Evolutionary conservation across 2,329 filamentous ascomycete species (phyloP), one percentile per base, ranked within the genome.

Genomic region (Ophiostoma angusticollis): DNA sequence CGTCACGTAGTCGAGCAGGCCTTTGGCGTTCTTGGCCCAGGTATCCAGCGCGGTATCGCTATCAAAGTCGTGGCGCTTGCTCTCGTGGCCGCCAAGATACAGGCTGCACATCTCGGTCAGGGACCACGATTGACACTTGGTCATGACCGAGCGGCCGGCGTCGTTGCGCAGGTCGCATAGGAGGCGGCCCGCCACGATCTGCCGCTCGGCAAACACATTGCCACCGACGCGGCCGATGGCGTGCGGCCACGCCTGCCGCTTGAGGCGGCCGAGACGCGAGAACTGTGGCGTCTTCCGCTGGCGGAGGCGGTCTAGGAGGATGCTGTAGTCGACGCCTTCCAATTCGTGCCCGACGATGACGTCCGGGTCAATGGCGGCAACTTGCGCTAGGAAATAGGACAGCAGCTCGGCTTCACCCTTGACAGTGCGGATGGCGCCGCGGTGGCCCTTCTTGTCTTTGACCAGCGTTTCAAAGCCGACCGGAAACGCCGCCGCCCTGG

Each of bases 111-210:
- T 98, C 59, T 98, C 91, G 2, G 89, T 93, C 58, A 98, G 68
- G 58, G 83, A 94, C 91, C 91, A 98, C 3, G 87, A 93, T 59
- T 95, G 89, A 58, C 91, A 98, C 62, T 93, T 94, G 51, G 74
- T 79, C 89, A 96, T 96, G 48, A 86, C 74, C 9, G 89, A 95
- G 65, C 95, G 96, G 58, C 91, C 91, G 54, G 93, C 84, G 50
- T 98, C 91, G 56, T 98, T 98, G 42, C 81, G 86, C 43, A 96
- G 67, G 62, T 98, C 91, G 57, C 91, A 96, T 41, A 96, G 72
- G 44, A 98, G 65, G 50, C 91, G 80, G 29, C 91, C 91, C 45
- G 87, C 75, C 48, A 94, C 80, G 41, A 98, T 61, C 54, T 94
- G 84, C 43, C 89, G 79, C 58, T 98, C 91, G 2, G 84, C 83